Evolutionary conservation across 768 basidiomycete genomes (phyloP), one percentile per base, ranked within the genome.

Genomic region (Rhizopogon rudus): DNA sequence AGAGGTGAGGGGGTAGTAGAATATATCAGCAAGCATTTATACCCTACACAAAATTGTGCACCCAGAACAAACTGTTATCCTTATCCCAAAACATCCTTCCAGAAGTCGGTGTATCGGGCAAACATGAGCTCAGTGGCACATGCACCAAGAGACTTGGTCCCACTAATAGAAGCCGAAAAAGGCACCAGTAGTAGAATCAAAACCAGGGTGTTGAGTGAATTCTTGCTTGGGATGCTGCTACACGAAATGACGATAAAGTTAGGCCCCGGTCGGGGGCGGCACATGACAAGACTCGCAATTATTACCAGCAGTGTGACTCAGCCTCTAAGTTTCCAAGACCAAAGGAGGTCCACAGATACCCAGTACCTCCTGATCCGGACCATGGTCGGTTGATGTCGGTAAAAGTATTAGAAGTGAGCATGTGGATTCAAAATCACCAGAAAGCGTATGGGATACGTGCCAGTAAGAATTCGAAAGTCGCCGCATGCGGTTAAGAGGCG

Each of bases 11-110:
- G 3, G 29, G 25, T 14, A 20, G 50, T 43, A 25, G 28, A 43
- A 33, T 17, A 4, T 6, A 51, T 40, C n/a, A 12, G 22, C n/a
- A 25, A 25, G 35, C 54, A 52, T 55, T 51, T 55, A 55, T 50
- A 55, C 25, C 25, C 20, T 28, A 14, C 54, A 48, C 33, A 5
- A 37, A 37, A 37, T 5, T 13, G 35, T 37, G 3, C 12, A 37
- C 12, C 35, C 35, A 37, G 35, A 37, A 37, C 12, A 37, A 12
- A 35, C 12, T 35, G 12, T 12, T 13, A 16, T 29, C 46, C 25
- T 28, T 48, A 8, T 35, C 46, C 29, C 31, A 6, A 33, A 2
- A 10, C 6, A 29, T 28, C 12, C 14, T 37, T 13, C 53, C n/a
- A 29, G 25, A 25, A 49, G 10, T 25, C 17, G 6, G 43, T 33